Percentiles rank a stretch among this genome's conserved stretches.
These are phyloP conservation scores for Penicillium oxalicum DNA, from an alignment of 2,329 filamentous ascomycete genomes.

Conservation along the genomic window DNA sequence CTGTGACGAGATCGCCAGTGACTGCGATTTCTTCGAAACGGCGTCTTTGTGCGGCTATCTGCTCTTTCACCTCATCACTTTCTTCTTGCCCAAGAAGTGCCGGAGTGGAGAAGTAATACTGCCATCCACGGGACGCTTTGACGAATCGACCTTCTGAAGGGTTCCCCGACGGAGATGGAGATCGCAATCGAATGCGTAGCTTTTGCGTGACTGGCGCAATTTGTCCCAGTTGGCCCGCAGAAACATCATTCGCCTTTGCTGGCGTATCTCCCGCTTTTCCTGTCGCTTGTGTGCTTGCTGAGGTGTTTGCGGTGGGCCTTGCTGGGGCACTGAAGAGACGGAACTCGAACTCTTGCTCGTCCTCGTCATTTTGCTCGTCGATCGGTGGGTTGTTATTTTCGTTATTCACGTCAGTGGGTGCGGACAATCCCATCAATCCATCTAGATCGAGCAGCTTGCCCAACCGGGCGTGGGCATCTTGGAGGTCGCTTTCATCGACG, in stretches of 20 bases:
- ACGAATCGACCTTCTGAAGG: slow-evolving; percentile 34
- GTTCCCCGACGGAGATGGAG: slow-evolving; percentile 30
- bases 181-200: slow-evolving; percentile 35
- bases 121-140: slow-evolving; percentile 38
- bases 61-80: slow-evolving; percentile 4
- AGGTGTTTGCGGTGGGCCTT: slow-evolving; percentile 9
- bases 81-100: slow-evolving; percentile 17
- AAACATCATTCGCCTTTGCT: neutral
- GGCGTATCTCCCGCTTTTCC: neutral
- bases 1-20: slow-evolving; percentile 28
- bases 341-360: slow-evolving; percentile 42
- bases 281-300: neutral
- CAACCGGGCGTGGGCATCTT: slow-evolving; percentile 29
- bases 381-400: neutral
- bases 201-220: slow-evolving; percentile 27
- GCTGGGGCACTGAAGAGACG: slow-evolving; percentile 35
- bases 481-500: slow-evolving; percentile 21
- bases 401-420: slow-evolving; percentile 4
- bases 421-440: slow-evolving; percentile 10
- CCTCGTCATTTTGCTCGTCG: slow-evolving; percentile 22
- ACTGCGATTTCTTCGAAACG: slow-evolving; percentile 36
- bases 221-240: neutral
- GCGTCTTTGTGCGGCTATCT: slow-evolving; percentile 15
- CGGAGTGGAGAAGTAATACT: slow-evolving; percentile 38
- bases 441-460: slow-evolving; percentile 32